Evolutionary conservation across 495 filamentous ascomycete genomes (phyloP).

Genomic region (Xylona heveae): DNA sequence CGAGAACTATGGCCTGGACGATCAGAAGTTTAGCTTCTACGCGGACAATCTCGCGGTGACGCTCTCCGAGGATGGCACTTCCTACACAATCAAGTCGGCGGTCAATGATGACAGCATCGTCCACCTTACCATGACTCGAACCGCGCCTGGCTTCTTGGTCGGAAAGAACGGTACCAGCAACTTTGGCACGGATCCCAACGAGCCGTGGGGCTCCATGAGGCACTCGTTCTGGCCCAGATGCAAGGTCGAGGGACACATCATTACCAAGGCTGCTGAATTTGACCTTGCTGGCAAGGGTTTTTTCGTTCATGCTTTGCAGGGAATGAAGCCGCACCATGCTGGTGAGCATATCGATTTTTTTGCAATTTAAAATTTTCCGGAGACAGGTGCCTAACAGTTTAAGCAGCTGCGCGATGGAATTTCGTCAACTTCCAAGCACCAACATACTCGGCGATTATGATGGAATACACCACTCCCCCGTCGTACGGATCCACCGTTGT

Average conservation of each 20-base stretch:
- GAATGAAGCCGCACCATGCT: constrained; percentile 97
- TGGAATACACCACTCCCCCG: constrained; percentile 91
- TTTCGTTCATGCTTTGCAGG: constrained; percentile 70
- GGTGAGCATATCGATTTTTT: constrained; percentile 21
- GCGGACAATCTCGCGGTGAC: constrained; percentile 65
- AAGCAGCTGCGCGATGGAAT: constrained; percentile 69
- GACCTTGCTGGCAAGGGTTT: constrained; percentile 62
- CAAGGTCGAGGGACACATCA: constrained; percentile 56
- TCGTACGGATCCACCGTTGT: constrained; percentile 84
- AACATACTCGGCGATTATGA: constrained; percentile 68
- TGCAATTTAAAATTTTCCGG: constrained; percentile 1
- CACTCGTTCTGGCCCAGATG: constrained; percentile 89
- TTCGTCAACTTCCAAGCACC: constrained; percentile 82
- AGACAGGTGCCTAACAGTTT: constrained; percentile 4
- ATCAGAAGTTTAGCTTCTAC: constrained; percentile 60
- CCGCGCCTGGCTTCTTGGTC: constrained; percentile 61
- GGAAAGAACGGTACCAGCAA: constrained; percentile 71
- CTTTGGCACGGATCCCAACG: constrained; percentile 62
- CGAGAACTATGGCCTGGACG: constrained; percentile 58
- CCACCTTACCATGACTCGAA: constrained; percentile 57
- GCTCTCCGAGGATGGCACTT: constrained; percentile 60
- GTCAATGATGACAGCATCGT: constrained; percentile 57
- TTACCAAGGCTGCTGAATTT: constrained; percentile 63
- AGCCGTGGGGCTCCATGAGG: constrained; percentile 82
- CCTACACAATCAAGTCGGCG: constrained; percentile 70